Conservation (phyloP, 768 basidiomycete species). For the Clitopilus passeckerianus region DNA sequence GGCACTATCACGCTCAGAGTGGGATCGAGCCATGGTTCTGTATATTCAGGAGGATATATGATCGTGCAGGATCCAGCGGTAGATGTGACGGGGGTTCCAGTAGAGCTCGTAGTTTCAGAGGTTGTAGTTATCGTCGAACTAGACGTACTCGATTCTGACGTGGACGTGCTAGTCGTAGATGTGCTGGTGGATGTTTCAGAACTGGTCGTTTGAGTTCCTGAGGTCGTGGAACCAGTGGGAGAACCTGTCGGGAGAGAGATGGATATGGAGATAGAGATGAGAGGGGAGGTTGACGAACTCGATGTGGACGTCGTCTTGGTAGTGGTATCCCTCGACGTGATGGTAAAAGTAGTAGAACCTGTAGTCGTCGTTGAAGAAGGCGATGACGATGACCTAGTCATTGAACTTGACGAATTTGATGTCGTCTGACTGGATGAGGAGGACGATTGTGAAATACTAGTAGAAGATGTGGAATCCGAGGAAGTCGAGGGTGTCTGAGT, state of each 20-base stretch:
- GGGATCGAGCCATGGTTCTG: background rate
- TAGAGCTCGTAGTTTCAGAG: background rate
- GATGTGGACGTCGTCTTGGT: background rate
- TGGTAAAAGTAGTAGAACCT: background rate
- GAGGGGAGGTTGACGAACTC: background rate
- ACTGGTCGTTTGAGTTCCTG: background rate
- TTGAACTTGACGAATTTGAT: background rate
- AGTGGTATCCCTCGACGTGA: background rate
- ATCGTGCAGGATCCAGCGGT: background rate
- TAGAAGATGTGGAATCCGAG: too few species aligned
- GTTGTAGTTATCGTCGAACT: background rate
- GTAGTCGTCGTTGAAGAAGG: background rate
- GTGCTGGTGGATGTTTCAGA: background rate
- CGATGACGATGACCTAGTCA: background rate
- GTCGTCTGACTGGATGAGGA: background rate
- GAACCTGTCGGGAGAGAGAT: background rate
- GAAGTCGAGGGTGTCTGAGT: too few species aligned
- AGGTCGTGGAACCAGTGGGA: background rate
- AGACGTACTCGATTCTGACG: background rate
- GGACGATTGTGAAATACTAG: too few species aligned
- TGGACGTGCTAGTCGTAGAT: background rate
- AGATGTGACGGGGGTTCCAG: background rate
- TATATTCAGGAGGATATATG: background rate
- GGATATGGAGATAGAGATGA: background rate
- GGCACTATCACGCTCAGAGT: background rate